Evolutionary conservation across 2,329 filamentous ascomycete genomes (phyloP).

Genomic region (Diaporthe velutina): DNA sequence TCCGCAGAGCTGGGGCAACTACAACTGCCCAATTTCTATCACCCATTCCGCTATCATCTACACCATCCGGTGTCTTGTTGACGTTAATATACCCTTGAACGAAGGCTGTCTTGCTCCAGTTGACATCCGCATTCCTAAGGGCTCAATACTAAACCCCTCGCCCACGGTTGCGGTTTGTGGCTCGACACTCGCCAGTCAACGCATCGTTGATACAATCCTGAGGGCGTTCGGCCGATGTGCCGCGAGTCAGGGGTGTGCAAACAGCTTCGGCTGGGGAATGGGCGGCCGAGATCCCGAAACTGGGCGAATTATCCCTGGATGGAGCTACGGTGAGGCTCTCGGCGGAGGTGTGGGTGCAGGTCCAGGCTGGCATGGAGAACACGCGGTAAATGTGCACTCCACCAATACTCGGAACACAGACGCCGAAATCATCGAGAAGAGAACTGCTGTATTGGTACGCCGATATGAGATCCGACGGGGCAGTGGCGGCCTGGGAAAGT

Average conservation of each 20-base stretch:
- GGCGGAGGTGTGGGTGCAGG: slow-evolving; percentile 51
- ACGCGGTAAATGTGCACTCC: slow-evolving; percentile 52
- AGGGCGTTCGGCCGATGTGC: slow-evolving; percentile 45
- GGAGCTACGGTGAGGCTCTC: slow-evolving; percentile 54
- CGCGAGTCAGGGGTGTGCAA: slow-evolving; percentile 49
- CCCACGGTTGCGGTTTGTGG: slow-evolving; percentile 56
- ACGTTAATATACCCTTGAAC: slow-evolving; percentile 52
- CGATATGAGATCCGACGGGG: slow-evolving; percentile 48
- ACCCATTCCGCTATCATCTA: slow-evolving; percentile 55
- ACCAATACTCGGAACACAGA: slow-evolving; percentile 55
- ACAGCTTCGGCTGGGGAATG: slow-evolving; percentile 50
- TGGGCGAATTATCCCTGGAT: slow-evolving; percentile 45
- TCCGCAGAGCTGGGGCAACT: slow-evolving; percentile 51
- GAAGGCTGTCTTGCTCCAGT: slow-evolving; percentile 52
- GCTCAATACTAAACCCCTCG: slow-evolving; percentile 49
- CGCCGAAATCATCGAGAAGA: slow-evolving; percentile 51
- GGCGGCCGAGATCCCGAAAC: slow-evolving; percentile 47
- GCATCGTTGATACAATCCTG: slow-evolving; percentile 48
- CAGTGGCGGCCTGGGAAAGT: slow-evolving; percentile 47
- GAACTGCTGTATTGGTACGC: slow-evolving; percentile 50
- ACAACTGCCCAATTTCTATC: slow-evolving; percentile 53
- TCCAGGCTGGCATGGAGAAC: slow-evolving; percentile 46
- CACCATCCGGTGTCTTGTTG: slow-evolving; percentile 50
- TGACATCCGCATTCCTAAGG: slow-evolving; percentile 47
- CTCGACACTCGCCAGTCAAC: slow-evolving; percentile 66